Percentiles rank a stretch among this genome's conserved stretches.
Evolutionary conservation across 179 eudicot genomes (phyloP).

Genomic region (Corrigiola litoralis): DNA sequence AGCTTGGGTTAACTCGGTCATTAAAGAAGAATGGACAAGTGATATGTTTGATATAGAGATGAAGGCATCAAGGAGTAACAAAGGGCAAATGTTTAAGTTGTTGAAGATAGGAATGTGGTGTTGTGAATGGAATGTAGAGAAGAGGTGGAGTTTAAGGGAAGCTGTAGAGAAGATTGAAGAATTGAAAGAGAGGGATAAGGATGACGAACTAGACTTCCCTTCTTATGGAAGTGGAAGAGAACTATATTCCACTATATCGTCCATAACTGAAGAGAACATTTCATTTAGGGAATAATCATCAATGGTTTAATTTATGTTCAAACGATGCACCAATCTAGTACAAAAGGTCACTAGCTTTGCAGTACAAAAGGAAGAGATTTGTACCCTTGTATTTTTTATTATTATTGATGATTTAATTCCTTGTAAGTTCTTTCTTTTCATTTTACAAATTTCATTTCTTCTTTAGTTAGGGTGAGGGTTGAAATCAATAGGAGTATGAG

Average conservation of each 20-base stretch:
- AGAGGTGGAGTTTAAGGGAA: constrained; percentile 59
- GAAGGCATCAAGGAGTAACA: constrained; percentile 37
- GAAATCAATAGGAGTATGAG: no score
- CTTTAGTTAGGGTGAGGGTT: no score
- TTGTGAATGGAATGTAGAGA: constrained; percentile 57
- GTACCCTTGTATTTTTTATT: constrained; percentile 10
- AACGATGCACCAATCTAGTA: not conserved
- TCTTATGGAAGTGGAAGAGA: constrained; percentile 41
- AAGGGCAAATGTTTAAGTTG: constrained; percentile 69
- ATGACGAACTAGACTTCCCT: constrained; percentile 32
- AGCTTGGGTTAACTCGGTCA: constrained; percentile 69
- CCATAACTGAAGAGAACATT: constrained; percentile 36
- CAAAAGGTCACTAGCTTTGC: constrained; percentile 10
- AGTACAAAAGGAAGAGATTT: constrained; percentile 11
- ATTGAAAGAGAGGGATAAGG: constrained; percentile 51
- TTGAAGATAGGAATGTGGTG: constrained; percentile 66
- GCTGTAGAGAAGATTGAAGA: constrained; percentile 62
- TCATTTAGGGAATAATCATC: constrained; percentile 15
- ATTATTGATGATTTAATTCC: no score
- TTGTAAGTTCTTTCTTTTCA: no score
- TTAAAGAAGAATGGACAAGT: constrained; percentile 61
- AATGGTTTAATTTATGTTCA: not conserved
- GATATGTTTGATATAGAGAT: constrained; percentile 74
- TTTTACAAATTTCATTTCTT: no score
- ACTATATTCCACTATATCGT: constrained; percentile 38